Evolutionary conservation across 2,329 filamentous ascomycete species (phyloP), one percentile per base, ranked within the genome.

Genomic region (Penicillium sp.): DNA sequence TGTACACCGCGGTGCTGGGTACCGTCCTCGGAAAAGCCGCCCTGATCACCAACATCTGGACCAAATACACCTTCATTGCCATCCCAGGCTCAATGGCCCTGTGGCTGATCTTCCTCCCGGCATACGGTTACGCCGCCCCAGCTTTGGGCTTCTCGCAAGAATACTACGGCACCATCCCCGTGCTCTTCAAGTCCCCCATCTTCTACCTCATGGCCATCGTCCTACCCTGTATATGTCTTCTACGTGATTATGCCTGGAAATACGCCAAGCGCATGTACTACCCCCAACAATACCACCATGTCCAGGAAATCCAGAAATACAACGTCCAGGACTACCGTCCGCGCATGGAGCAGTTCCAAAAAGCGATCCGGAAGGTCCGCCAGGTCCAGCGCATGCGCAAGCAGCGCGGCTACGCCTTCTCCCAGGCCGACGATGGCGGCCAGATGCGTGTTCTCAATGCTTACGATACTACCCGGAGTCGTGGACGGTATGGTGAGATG

Each of bases 291-390:
- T 99, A 99, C 71, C 94, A 99, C 69, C 94, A 99, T 75, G 94
- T 99, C 63, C 94, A 99, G 77, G 94, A 99, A 80, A 99, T 99
- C 67, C 94, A 99, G 77, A 99, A 99, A 79, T 99, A 97, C 80
- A 99, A 99, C 70, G 96, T 99, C 60, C 94, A 99, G 79, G 94
- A 99, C 79, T 99, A 99, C 77, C 84, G 94, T 71, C 94, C 94
- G 61, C 88, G 94, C 71, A 99, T 99, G 94, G 94, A 99, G 72
- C 94, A 99, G 78, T 99, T 99, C 82, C 94, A 99, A 79, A 99
- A 99, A 78, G 94, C 94, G 23, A 97, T 99, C 71, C 89, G 94
- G 70, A 99, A 99, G 79, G 94, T 99, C 53, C 87, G 94, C 51
- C 94, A 99, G 77, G 94, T 97, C 41, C 94, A 97, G 79, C 90